phyloP scores from a whole-genome alignment of 2,329 filamentous ascomycete species.

The Pseudovirgaria hyperparasitica region DNA sequence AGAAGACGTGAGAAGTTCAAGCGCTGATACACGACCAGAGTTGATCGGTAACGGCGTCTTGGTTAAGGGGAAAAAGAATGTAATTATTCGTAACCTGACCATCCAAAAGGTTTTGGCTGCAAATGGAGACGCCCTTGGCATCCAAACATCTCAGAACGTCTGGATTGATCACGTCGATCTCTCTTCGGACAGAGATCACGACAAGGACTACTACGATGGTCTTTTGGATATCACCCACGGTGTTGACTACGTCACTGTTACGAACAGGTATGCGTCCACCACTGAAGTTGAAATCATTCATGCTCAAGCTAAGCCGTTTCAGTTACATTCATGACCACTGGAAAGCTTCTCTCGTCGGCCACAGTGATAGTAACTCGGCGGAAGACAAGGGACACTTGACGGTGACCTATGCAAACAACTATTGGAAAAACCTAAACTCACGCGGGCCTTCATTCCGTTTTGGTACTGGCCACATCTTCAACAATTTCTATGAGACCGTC shows the following conservation, averaged over 20 bases:
- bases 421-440: slow-evolving; percentile 51
- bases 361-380: slow-evolving; percentile 44
- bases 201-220: slow-evolving; percentile 60
- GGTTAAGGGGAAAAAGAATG: slow-evolving; percentile 37
- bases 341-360: slow-evolving; percentile 47
- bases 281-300: not conserved
- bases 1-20: not conserved
- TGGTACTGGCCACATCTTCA: slow-evolving; percentile 51
- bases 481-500: slow-evolving; percentile 32
- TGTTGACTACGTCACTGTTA: slow-evolving; percentile 48
- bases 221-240: slow-evolving; percentile 53
- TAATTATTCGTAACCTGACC: slow-evolving; percentile 45
- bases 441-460: slow-evolving; percentile 52
- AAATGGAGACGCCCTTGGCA: slow-evolving; percentile 39
- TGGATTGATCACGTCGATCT: slow-evolving; percentile 60
- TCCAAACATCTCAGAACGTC: slow-evolving; percentile 36
- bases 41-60: slow-evolving; percentile 36
- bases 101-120: slow-evolving; percentile 35
- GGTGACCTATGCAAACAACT: slow-evolving; percentile 56
- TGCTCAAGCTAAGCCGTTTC: no score
- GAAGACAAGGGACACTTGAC: slow-evolving; percentile 50
- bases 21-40: slow-evolving; percentile 15
- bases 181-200: slow-evolving; percentile 43
- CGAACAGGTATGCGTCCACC: slow-evolving; percentile 23
- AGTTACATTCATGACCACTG: slow-evolving; percentile 45